Percentiles rank a stretch among this genome's conserved stretches.
Conservation (phyloP, 2,329 filamentous ascomycete species). For the Pseudofabraea citricarpa region DNA sequence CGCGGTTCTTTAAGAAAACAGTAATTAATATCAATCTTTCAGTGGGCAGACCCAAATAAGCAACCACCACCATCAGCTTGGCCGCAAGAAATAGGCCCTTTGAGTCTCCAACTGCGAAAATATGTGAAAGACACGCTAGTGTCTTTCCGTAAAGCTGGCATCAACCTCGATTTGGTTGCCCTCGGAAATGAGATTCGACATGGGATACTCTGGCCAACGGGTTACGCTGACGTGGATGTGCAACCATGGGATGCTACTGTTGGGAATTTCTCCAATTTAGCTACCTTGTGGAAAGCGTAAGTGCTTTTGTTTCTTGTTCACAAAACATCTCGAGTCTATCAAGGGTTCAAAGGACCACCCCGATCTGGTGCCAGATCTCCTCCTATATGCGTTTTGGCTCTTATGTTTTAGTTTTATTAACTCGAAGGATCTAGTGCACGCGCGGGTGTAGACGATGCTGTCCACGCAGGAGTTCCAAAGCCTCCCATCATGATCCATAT, state of each 20-base stretch:
- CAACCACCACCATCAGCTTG: constrained; percentile 61
- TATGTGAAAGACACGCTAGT: constrained; percentile 62
- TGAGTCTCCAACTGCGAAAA: constrained; percentile 58
- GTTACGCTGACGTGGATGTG: constrained; percentile 40
- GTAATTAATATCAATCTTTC: constrained; percentile 49
- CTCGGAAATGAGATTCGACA: constrained; percentile 71
- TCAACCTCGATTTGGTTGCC: constrained; percentile 57
- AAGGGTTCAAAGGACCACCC: too few species aligned
- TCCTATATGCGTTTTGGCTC: too few species aligned
- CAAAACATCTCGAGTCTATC: too few species aligned
- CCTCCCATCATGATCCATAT: constrained; percentile 71
- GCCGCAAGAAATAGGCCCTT: constrained; percentile 51
- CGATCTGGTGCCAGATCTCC: too few species aligned
- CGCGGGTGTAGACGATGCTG: constrained; percentile 59
- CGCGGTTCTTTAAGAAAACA: not conserved
- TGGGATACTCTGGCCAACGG: constrained; percentile 63
- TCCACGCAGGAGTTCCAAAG: constrained; percentile 36
- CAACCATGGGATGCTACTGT: constrained; percentile 26
- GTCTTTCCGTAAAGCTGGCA: constrained; percentile 49
- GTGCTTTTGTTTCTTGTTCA: too few species aligned
- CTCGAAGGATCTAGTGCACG: constrained; percentile 33
- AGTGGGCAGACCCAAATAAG: constrained; percentile 65
- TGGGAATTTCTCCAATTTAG: constrained; percentile 51
- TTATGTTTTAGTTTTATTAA: not conserved
- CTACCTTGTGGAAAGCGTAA: constrained; percentile 52